Evolutionary conservation across 2,329 filamentous ascomycete species (phyloP), one percentile per base, ranked within the genome.

Genomic region (Botrytis tulipae): DNA sequence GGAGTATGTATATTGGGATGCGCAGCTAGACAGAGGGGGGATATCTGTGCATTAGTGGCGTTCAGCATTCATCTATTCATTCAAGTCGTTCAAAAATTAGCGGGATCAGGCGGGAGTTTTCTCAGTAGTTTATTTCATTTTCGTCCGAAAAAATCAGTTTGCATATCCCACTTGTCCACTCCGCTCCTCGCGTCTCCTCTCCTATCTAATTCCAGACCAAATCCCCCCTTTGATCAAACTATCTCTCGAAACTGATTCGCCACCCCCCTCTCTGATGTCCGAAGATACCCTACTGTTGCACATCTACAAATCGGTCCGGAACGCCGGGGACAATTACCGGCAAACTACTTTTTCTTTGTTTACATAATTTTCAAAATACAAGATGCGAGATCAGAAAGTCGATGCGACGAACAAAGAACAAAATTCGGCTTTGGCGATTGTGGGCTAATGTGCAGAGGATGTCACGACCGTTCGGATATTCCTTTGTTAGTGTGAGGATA

Each of bases 251-350:
- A n/a, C 35, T 40, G 4, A 61, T 32, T 37, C 35, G 10, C 20
- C 25, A 62, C 60, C 25, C 4, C 40, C 18, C 40, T 32, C 29
- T n/a, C 12, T 54, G 20, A 42, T 66, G 9, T 42, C 44, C 48
- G 63, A 51, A 66, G 0, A 32, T 32, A n/a, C 10, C 25, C 14
- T 18, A 16, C 20, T 68, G 66, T 68, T 68, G 66, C 66, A 68
- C 10, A 57, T 57, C 66, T 57, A 3, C 35, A 68, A 68, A 57
- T 32, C 66, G 35, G 35, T 22, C 48, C 65, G 65, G 65, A 68
- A 57, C 65, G 10, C 22, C 65, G 35, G 66, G 46, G 16, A 40
- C 46, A n/a, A 68, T 40, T 40, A 25, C 65, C 63, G 44, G 29
- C 3, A 18, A 29, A 57, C n/a, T 9, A 29, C 51, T 7, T 18